These are phyloP conservation scores for Adiantum capillusveneris DNA, from an alignment of 75 land plant genomes.

Conservation along the genomic window DNA sequence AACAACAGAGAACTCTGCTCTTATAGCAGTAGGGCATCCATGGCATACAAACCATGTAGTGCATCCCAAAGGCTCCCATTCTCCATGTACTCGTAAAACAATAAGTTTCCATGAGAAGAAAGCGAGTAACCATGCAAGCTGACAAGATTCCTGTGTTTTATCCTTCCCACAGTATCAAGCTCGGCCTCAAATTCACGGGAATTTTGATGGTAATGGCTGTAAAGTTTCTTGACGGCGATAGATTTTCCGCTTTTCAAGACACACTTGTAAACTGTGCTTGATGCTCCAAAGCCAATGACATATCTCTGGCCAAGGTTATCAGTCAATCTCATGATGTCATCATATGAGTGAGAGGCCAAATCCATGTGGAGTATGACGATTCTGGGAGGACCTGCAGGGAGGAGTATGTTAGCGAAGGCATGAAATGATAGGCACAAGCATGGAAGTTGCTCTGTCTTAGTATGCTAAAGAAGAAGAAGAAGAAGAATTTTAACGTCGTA, in stretches of 20 bases:
- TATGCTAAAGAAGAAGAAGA: no score
- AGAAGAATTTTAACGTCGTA: no score
- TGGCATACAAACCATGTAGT: conserved; percentile 52
- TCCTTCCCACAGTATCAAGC: conserved; percentile 66
- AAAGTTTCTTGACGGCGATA: conserved; percentile 83
- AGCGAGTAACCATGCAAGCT: conserved; percentile 76
- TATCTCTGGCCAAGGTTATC: conserved; percentile 78
- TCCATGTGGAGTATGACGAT: conserved; percentile 75
- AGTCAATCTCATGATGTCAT: conserved; percentile 75
- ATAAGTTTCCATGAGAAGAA: conserved; percentile 57
- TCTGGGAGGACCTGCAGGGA: conserved; percentile 53
- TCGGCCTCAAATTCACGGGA: conserved; percentile 69
- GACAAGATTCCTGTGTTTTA: conserved; percentile 79
- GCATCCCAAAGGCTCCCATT: conserved; percentile 90
- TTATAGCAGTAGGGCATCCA: no score
- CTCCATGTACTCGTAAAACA: conserved; percentile 89
- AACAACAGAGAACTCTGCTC: no score
- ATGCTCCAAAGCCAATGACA: conserved; percentile 77
- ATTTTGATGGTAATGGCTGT: conserved; percentile 49
- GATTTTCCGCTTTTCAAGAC: conserved; percentile 61
- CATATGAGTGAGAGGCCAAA: conserved; percentile 69
- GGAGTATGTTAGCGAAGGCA: no score
- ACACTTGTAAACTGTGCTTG: conserved; percentile 88
- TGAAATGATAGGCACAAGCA: neutral
- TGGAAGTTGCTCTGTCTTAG: no score